These are phyloP conservation scores for Blastobotrys petasosporus DNA, from an alignment of 1,139 yeast genomes.

Conservation along the genomic window DNA sequence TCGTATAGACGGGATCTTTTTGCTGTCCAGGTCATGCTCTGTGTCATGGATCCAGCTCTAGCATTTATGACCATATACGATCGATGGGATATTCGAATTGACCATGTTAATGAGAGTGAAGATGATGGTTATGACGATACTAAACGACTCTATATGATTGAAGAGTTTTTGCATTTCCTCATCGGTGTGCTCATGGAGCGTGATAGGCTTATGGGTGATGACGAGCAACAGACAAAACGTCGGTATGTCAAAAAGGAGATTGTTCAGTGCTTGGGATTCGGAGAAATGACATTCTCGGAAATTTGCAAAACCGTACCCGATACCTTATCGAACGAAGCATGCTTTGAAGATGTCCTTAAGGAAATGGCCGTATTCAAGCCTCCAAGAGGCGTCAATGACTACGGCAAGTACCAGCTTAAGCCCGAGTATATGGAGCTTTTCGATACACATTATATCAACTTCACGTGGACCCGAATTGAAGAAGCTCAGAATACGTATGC, in stretches of 20 bases:
- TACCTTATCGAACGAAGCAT: constrained; percentile 58
- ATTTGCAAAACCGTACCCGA: constrained; percentile 69
- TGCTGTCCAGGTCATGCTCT: constrained; percentile 61
- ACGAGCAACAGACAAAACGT: constrained; percentile 48
- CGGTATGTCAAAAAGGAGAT: constrained; percentile 60
- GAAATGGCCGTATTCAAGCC: constrained; percentile 57
- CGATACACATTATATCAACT: constrained; percentile 80
- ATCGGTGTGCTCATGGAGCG: constrained; percentile 69
- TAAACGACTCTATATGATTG: constrained; percentile 55
- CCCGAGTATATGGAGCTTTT: constrained; percentile 48
- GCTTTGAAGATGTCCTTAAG: constrained; percentile 62
- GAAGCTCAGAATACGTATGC: constrained; percentile 55
- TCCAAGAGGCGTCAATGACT: constrained; percentile 59
- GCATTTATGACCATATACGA: constrained; percentile 46
- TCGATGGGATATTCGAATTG: constrained; percentile 8
- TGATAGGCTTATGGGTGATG: constrained; percentile 47
- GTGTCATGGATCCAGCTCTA: constrained; percentile 50
- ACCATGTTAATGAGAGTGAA: constrained; percentile 3
- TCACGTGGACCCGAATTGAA: constrained; percentile 70
- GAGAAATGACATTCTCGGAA: constrained; percentile 65
- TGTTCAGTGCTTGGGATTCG: constrained; percentile 72
- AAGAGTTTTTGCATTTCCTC: constrained; percentile 69
- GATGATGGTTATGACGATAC: constrained; percentile 33
- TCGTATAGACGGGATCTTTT: constrained; percentile 75
- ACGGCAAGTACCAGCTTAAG: constrained; percentile 65